phyloP scores from a whole-genome alignment of 73 alveolate species.

The Tetrahymena malaccensis region DNA sequence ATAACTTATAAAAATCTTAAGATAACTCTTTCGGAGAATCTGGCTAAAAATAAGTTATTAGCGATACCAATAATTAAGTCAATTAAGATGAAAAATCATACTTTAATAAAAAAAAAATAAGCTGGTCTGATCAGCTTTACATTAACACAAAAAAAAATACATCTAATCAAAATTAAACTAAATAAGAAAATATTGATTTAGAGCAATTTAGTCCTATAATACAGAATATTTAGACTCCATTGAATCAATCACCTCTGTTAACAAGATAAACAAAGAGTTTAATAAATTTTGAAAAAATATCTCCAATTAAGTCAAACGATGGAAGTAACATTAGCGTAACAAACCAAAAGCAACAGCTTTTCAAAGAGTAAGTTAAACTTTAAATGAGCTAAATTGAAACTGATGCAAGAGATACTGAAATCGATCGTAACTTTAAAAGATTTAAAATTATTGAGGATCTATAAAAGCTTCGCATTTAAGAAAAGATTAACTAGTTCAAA shows the following conservation, averaged over 20 bases:
- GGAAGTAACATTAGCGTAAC: not conserved
- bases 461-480: not conserved
- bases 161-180: not conserved
- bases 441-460: not conserved
- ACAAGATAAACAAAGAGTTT: not conserved
- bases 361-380: not conserved
- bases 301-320: not conserved
- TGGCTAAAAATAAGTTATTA: not conserved
- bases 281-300: not conserved
- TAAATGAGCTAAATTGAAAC: not conserved
- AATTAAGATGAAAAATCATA: not conserved
- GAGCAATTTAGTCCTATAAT: not conserved
- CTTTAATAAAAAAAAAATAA: not conserved
- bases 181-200: not conserved
- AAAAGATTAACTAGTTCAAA: not conserved
- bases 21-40: not conserved
- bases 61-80: not conserved
- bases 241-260: not conserved
- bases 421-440: not conserved
- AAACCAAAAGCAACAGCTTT: not conserved
- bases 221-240: not conserved
- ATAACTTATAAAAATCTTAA: not conserved
- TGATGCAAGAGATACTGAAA: not conserved
- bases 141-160: not conserved
- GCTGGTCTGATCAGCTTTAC: not conserved